Percentiles rank a stretch among this genome's conserved stretches.
Evolutionary conservation across 192 early-diverging fungal species (phyloP).

Genomic region (Pecoramyces ruminantium): DNA sequence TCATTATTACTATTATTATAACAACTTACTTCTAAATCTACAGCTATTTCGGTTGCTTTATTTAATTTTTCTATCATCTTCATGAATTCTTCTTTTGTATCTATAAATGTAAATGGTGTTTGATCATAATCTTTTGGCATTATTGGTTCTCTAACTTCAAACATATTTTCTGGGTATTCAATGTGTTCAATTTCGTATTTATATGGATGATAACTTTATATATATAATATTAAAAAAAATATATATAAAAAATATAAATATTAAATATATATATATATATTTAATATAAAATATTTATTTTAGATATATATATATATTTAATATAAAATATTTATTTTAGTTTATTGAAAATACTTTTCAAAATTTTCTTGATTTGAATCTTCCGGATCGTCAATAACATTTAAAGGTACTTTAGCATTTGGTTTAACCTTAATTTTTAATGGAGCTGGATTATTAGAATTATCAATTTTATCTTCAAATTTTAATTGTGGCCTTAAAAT

Average conservation of each 20-base stretch:
- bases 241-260: not conserved
- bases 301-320: no score
- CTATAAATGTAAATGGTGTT: slow-evolving; percentile 67
- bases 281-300: no score
- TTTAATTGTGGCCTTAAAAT: slow-evolving; percentile 70
- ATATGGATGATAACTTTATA: slow-evolving; percentile 60
- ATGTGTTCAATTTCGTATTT: slow-evolving; percentile 70
- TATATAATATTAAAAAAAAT: not conserved
- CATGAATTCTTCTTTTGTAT: slow-evolving; percentile 48
- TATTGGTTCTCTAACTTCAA: slow-evolving; percentile 23
- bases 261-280: no score
- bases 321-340: slow-evolving; percentile 11
- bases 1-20: not conserved
- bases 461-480: slow-evolving; percentile 80
- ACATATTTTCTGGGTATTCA: slow-evolving; percentile 55
- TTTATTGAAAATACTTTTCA: slow-evolving; percentile 14
- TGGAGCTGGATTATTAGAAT: slow-evolving; percentile 57
- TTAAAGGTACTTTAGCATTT: slow-evolving; percentile 61
- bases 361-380: not conserved
- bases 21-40: slow-evolving; percentile 57
- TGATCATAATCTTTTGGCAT: slow-evolving; percentile 33
- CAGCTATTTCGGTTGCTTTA: slow-evolving; percentile 53
- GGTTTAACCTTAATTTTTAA: slow-evolving; percentile 68
- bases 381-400: not conserved
- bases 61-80: slow-evolving; percentile 47